Evolutionary conservation across 257 asterid species (phyloP).

Genomic region (Solanum corneliomulleri): DNA sequence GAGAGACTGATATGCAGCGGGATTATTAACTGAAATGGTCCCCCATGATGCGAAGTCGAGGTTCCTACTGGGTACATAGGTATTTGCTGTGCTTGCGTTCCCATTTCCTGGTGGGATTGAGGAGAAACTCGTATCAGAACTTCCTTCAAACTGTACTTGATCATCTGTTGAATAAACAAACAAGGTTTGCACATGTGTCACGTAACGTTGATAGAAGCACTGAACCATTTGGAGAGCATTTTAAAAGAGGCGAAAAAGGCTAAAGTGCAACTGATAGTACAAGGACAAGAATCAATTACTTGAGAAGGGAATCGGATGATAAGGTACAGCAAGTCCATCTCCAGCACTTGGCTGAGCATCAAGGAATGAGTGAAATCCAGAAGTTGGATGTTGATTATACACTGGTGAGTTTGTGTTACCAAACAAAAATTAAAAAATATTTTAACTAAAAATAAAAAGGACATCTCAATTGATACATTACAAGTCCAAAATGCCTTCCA

Average conservation of each 20-base stretch:
- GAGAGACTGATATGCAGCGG: conserved; percentile 30
- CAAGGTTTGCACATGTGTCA: conserved; percentile 3
- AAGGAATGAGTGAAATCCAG: conserved; percentile 34
- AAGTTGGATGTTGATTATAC: conserved; percentile 49
- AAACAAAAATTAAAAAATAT: not conserved
- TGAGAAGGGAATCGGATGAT: conserved; percentile 17
- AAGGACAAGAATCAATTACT: conserved; percentile 12
- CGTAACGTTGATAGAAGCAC: not conserved
- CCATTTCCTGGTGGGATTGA: conserved; percentile 23
- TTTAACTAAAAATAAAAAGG: conserved; percentile 1
- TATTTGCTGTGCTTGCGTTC: conserved; percentile 10
- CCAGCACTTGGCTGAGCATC: conserved; percentile 18
- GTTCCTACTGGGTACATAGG: conserved; percentile 26
- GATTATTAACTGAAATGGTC: conserved; percentile 31
- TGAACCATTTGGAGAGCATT: not conserved
- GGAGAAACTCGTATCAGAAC: conserved; percentile 25
- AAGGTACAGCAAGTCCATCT: conserved; percentile 17
- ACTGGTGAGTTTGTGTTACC: conserved; percentile 33
- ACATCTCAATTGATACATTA: not conserved
- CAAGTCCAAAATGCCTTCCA: not conserved
- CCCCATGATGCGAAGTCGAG: conserved; percentile 52
- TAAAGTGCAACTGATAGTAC: not conserved
- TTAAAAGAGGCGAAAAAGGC: not conserved
- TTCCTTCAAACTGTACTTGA: conserved; percentile 42
- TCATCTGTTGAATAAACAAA: conserved; percentile 29